Base-by-base conservation (phyloP, 257 asterid genomes). In the Coffea canephora region DNA sequence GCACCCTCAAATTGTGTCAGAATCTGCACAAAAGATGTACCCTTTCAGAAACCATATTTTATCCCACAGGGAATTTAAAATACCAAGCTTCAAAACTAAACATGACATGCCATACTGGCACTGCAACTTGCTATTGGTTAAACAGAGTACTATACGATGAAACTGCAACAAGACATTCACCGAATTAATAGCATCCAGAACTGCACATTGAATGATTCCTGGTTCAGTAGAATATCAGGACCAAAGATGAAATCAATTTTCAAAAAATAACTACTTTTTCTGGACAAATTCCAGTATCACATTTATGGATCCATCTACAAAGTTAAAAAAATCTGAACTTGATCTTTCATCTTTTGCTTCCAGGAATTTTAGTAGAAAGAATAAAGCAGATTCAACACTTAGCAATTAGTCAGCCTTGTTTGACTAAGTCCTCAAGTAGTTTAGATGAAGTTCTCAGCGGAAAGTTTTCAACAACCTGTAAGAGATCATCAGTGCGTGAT, bases 1-100 rank as follows among this genome's bases (percentile, higher is more conserved):
- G 86, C 86, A 45, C 95, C 93, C 87, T 96, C 99, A 48, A 90
- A 87, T 85, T 88, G 95, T 71, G 93, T 89, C 84, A 94, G 77
- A 74, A 91, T 81, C 99, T 96, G 94, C 82, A 83, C 64, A 8
- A 11, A 19, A 11, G 18, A 16, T 64, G 54, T 1, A 11, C 8
- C 34, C 14, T 2, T 61, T 61, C 34, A 64, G 39, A 64, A 64
- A 64, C 31, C 3, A 4, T 62, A 62, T 5, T 36, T 62, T 64
- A 18, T 25, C 39, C 12, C 27, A 8, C 39, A 64, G 25, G 69
- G 36, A 10, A 64, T 64, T 8, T n/a, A 64, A 25, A 64, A n/a
- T 25, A 64, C 34, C 34, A 27, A 64, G 3, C 13, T 64, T 25
- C 15, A 25, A 10, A 25, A 64, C 39, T 48, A 39, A 54, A 57